Evolutionary conservation across 768 basidiomycete species (phyloP).

Genomic region (Termitomyces sp.): DNA sequence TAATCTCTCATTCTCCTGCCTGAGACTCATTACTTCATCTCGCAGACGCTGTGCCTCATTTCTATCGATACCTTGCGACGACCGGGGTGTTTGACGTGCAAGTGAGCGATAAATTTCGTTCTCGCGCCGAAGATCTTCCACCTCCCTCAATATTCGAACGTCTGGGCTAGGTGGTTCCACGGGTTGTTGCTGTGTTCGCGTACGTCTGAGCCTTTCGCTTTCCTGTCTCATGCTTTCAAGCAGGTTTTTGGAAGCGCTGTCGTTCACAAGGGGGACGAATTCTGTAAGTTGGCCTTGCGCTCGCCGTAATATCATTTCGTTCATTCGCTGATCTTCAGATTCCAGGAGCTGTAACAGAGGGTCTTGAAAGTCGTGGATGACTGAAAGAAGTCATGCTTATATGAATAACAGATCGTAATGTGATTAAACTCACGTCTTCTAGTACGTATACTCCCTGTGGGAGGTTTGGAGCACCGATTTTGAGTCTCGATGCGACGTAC

Average conservation of each 20-base stretch:
- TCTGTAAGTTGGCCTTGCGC: neutral
- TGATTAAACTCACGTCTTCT: neutral
- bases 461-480: neutral
- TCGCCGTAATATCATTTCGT: neutral
- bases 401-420: neutral
- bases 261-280: neutral
- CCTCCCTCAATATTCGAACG: neutral
- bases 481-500: neutral
- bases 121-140: conserved; percentile 8
- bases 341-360: neutral
- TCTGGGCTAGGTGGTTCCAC: neutral
- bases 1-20: neutral
- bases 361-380: neutral
- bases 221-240: conserved; percentile 7
- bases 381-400: neutral
- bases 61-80: neutral
- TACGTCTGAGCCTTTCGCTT: conserved; percentile 3
- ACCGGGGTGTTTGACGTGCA: neutral
- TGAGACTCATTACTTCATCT: neutral
- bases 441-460: neutral
- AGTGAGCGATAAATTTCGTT: conserved; percentile 7
- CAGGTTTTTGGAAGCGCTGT: conserved; percentile 3
- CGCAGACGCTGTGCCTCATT: neutral
- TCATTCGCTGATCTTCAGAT: neutral
- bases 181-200: neutral